Evolutionary conservation across 352 stramenopile species (phyloP).

Genomic region (Pythium folliculosum): DNA sequence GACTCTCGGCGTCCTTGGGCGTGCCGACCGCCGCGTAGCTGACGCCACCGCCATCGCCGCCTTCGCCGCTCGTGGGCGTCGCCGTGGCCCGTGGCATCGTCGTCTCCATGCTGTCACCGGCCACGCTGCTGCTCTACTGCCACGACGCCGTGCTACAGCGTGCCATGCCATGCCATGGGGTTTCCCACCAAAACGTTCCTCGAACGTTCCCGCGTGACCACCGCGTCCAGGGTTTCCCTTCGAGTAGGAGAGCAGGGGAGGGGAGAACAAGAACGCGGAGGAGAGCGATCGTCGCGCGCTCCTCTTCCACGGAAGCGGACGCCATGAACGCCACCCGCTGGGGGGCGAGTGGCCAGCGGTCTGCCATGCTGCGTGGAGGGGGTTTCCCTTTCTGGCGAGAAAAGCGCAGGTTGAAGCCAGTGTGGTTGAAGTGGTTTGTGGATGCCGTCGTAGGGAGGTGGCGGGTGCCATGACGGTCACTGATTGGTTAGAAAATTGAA

Average conservation of each 20-base stretch:
- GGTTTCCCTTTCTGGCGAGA: no score
- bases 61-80: not conserved
- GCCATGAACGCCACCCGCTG: no score
- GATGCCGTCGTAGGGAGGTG: no score
- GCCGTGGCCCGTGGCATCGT: not conserved
- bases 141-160: no score
- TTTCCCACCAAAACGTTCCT: no score
- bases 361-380: not conserved
- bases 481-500: not conserved
- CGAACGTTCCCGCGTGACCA: not conserved
- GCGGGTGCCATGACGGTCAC: not conserved
- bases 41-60: no score
- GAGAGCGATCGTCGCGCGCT: no score
- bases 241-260: not conserved
- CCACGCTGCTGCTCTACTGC: not conserved
- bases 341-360: not conserved
- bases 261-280: not conserved
- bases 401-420: no score
- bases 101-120: not conserved
- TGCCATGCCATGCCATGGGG: no score
- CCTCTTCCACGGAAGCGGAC: no score
- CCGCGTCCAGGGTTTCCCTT: no score
- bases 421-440: no score
- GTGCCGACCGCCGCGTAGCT: conserved; percentile 19
- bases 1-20: conserved; percentile 15